phyloP scores from a whole-genome alignment of 2,329 filamentous ascomycete species.

The Fusarium agapanthi region DNA sequence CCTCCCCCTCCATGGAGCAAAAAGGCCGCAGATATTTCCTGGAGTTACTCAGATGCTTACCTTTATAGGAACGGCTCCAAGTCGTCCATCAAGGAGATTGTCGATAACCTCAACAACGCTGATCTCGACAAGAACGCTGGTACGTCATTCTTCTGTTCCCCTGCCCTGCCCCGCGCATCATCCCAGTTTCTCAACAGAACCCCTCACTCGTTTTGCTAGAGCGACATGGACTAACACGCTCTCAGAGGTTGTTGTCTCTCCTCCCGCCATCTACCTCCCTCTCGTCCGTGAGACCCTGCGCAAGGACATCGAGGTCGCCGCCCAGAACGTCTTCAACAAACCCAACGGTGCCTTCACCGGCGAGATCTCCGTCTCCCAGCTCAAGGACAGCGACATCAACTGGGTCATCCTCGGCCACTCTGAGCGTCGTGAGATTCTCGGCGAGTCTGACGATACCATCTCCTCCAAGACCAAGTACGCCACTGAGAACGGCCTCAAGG shows the following conservation, averaged over 20 bases:
- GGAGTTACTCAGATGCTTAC: slow-evolving; percentile 24
- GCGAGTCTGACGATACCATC: slow-evolving; percentile 85
- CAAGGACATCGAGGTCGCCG: slow-evolving; percentile 81
- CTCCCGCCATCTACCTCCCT: slow-evolving; percentile 89
- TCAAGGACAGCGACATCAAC: slow-evolving; percentile 86
- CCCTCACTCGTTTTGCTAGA: slow-evolving; percentile 5
- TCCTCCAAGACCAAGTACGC: slow-evolving; percentile 95
- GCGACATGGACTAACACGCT: slow-evolving; percentile 7
- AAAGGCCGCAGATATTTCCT: slow-evolving; percentile 41
- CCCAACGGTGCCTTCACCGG: slow-evolving; percentile 97
- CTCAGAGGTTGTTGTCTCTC: slow-evolving; percentile 92
- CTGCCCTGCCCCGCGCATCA: slow-evolving; percentile 3
- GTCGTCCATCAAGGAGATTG: slow-evolving; percentile 89
- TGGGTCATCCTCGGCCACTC: slow-evolving; percentile 96
- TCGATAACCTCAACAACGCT: slow-evolving; percentile 87
- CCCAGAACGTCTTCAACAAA: slow-evolving; percentile 98
- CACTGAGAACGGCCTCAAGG: slow-evolving; percentile 83
- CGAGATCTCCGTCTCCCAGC: slow-evolving; percentile 91
- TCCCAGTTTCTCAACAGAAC: slow-evolving; percentile 12
- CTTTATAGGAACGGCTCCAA: slow-evolving; percentile 85
- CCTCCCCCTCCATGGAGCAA: slow-evolving; percentile 32
- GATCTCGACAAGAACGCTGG: slow-evolving; percentile 79
- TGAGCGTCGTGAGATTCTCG: slow-evolving; percentile 89
- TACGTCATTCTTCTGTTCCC: slow-evolving; percentile 53
- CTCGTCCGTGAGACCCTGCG: slow-evolving; percentile 82